Base-by-base conservation (phyloP, 2,329 filamentous ascomycete species). In the Exophiala viscosa region DNA sequence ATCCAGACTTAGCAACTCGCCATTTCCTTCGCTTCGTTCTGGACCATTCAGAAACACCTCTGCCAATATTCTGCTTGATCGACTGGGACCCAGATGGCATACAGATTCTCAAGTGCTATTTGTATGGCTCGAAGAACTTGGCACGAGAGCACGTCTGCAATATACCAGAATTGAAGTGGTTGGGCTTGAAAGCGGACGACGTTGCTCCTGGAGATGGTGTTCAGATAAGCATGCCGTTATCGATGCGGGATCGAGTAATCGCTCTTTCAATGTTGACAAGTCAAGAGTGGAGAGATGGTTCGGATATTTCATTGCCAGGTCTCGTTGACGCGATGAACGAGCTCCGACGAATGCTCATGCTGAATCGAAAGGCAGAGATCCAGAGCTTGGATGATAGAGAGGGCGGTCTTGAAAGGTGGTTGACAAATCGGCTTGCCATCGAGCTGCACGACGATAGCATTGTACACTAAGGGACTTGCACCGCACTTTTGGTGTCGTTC, bases 51-150 rank as follows among this genome's bases (percentile, higher is more conserved):
- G 42, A 39, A n/a, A 17, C 51, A 31, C 48, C 60, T 4, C 59
- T 67, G 6, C 69, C 73, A 11, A 74, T 83, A 46, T 79, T 76
- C 55, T 77, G 73, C 2, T 70, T 86, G 1, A 74, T 82, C 17
- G 83, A 86, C 58, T 75, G 74, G 45, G 83, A 86, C 61, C 82
- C 82, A 0, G 81, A 86, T 60, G 83, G 83, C 2, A 72, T 86
- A 53, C 75, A 75, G 9, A 85, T 86, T 45, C 70, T 84, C 64
- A 80, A 78, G 11, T 83, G 77, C 6, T 86, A 85, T 71, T 83
- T 81, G 60, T 74, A 83, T 61, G 81, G 83, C 18, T 85, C 83
- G 1, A 69, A 72, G 48, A 73, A 74, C 7, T 73, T 82, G 23
- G 70, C 76, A 5, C 78, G 82, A 56, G 79, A 85, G 59, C 77